phyloP scores from a whole-genome alignment of 306 rosid species.

The Trifolium subterraneum region DNA sequence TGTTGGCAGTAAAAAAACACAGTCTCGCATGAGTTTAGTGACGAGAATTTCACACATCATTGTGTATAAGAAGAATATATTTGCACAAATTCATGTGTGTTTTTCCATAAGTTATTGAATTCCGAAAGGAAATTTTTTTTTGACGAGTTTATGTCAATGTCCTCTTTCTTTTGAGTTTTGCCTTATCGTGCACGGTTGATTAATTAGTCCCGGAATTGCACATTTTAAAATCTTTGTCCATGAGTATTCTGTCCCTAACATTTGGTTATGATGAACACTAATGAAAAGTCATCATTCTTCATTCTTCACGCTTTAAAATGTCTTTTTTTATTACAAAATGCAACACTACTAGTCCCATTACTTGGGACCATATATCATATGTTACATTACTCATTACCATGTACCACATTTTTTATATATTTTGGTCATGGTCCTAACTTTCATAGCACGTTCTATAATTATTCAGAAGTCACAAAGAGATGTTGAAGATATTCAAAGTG shows the following conservation, averaged over 20 bases:
- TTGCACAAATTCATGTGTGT: too few species aligned
- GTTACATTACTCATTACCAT: neutral
- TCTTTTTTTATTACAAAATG: too few species aligned
- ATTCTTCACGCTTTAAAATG: neutral
- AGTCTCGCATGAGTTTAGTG: too few species aligned
- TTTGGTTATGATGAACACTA: neutral
- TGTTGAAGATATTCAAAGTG: conserved; percentile 73
- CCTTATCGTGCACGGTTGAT: neutral
- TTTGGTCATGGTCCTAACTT: neutral
- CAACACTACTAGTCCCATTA: neutral
- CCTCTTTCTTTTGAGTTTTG: neutral
- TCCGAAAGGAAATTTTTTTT: too few species aligned
- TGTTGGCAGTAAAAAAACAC: too few species aligned
- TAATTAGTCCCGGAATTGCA: neutral
- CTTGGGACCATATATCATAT: neutral
- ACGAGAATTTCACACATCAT: too few species aligned
- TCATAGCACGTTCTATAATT: neutral
- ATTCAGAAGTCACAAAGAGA: conserved; percentile 76
- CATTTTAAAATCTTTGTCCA: too few species aligned
- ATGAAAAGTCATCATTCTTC: neutral
- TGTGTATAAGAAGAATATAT: too few species aligned
- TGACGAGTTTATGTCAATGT: too few species aligned
- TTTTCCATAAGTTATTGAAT: too few species aligned
- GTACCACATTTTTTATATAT: neutral
- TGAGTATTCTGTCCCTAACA: too few species aligned